Evolutionary conservation across 257 asterid genomes (phyloP).

Genomic region (Fraxinus americana): DNA sequence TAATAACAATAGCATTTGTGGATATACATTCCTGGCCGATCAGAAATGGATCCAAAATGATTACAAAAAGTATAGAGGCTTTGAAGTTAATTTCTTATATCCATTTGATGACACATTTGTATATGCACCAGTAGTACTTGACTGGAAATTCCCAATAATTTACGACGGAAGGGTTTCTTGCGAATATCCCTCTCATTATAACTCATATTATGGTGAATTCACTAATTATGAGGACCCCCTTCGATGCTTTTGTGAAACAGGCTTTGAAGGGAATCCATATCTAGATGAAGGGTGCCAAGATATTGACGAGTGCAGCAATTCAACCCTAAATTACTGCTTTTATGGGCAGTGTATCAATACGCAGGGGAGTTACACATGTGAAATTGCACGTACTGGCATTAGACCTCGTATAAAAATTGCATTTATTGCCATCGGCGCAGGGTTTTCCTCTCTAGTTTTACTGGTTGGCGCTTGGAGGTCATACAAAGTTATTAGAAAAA

Average conservation of each 20-base stretch:
- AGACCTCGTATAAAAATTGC: background rate
- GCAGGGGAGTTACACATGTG: background rate
- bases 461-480: background rate
- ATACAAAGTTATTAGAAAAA: slow-evolving; percentile 1
- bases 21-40: slow-evolving; percentile 35
- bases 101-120: background rate
- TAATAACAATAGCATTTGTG: slow-evolving; percentile 24
- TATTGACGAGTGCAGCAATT: background rate
- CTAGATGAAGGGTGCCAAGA: background rate
- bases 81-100: background rate
- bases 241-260: background rate
- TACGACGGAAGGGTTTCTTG: rapidly evolving
- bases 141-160: background rate
- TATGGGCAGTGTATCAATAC: background rate
- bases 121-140: background rate
- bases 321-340: background rate
- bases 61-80: background rate
- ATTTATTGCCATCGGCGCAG: background rate
- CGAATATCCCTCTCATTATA: background rate
- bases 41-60: slow-evolving; percentile 27
- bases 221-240: background rate
- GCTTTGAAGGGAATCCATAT: slow-evolving; percentile 13
- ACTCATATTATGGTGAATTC: background rate
- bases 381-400: background rate
- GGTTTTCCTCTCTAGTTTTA: background rate